Evolutionary conservation across 352 stramenopile genomes (phyloP), one percentile per base, ranked within the genome.

Genomic region (Thalassiosira oceanica): DNA sequence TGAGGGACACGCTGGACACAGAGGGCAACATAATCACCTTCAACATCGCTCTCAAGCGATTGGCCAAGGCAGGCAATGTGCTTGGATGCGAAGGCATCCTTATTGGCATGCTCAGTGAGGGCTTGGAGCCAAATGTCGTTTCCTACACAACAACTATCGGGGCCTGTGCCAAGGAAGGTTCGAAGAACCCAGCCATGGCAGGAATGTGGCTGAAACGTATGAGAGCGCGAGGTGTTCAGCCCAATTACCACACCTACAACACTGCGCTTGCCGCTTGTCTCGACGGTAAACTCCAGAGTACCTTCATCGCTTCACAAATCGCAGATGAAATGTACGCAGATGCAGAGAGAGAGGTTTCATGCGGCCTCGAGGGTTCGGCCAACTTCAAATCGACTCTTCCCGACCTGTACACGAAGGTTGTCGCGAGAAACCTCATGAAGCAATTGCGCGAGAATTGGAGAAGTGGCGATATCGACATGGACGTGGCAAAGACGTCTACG

Each of bases 11-110:
- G 2, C 72, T 88, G 27, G 56, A 88, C 16, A 84, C 78, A 5
- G 84, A 91, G 51, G 84, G 84, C 27, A 91, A 91, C 44, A 78
- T 89, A 13, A 84, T 91, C 39, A 91, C 84, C 16, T 86, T 87
- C 44, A 91, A 91, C 50, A 91, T 91, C 78, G 84, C 84, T 11
- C 54, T 91, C 11, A 91, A 91, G 61, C 80, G 84, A 58, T 55
- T 91, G 13, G 84, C 84, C 4, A 89, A 89, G 67, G 28, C 61
- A 21, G 81, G 82, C 24, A 89, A 89, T 51, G 33, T 64, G 0
- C 10, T 53, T 4, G 81, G 60, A 6, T 88, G 79, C 55, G 84
- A 91, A 44, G 81, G 81, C 48, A 86, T 91, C 33, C 85, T 91
- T 39, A 75, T 91, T 45, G 79, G 72, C 41, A 91, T 91, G 84